phyloP scores from a whole-genome alignment of 2,329 filamentous ascomycete genomes.

The Ophiostoma sp. region DNA sequence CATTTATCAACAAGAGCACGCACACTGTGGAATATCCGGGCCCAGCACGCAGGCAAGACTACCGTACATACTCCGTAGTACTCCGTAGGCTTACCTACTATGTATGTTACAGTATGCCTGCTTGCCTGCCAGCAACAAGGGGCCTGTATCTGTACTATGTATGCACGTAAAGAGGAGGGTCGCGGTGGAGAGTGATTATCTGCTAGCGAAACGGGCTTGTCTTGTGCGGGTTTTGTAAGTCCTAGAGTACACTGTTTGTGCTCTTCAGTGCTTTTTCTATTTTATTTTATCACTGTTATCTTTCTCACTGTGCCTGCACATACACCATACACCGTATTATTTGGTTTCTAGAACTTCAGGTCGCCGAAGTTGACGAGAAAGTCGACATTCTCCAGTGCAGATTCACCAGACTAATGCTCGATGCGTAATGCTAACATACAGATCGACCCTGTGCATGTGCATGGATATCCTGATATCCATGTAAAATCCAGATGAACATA shows the following conservation, averaged over 20 bases:
- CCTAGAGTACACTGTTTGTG: neutral
- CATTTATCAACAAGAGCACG: neutral
- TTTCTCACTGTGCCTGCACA: neutral
- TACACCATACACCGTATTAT: too few relatives aligned
- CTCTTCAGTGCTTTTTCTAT: slow-evolving; percentile 2
- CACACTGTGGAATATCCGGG: too few relatives aligned
- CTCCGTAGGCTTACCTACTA: too few relatives aligned
- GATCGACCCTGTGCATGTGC: slow-evolving; percentile 1
- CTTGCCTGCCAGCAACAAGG: neutral
- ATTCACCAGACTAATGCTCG: neutral
- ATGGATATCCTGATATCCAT: neutral
- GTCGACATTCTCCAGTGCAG: neutral
- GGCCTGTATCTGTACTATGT: too few relatives aligned
- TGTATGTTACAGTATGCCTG: neutral
- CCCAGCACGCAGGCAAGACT: too few relatives aligned
- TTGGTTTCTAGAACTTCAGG: neutral
- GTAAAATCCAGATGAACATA: neutral
- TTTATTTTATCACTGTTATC: neutral
- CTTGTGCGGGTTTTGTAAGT: neutral
- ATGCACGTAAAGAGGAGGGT: neutral
- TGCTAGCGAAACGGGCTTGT: slow-evolving; percentile 5
- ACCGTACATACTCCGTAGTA: too few relatives aligned
- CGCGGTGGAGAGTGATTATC: slow-evolving; percentile 17
- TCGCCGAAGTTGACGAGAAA: neutral
- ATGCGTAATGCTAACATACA: neutral